Evolutionary conservation across 2,329 filamentous ascomycete genomes (phyloP).

Genomic region (Eutypella sp.): DNA sequence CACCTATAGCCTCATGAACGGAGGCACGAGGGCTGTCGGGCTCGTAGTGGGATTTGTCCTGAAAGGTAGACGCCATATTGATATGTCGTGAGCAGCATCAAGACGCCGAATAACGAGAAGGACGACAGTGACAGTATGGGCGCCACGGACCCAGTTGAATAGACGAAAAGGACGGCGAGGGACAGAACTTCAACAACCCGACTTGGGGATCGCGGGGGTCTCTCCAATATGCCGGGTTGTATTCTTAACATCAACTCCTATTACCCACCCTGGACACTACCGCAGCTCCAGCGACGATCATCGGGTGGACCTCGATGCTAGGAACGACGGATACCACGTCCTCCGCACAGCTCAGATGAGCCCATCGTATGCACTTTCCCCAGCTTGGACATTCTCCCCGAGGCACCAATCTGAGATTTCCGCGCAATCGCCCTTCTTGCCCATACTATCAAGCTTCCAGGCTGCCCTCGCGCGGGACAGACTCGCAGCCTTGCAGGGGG

Average conservation of each 20-base stretch:
- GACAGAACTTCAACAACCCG: constrained; percentile 6
- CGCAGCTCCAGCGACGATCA: no score
- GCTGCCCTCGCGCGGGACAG: no score
- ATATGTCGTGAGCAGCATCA: constrained; percentile 13
- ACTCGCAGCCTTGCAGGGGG: background rate
- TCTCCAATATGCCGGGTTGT: constrained; percentile 4
- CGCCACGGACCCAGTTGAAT: constrained; percentile 4
- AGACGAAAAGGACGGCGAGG: constrained; percentile 8
- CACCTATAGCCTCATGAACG: constrained; percentile 18
- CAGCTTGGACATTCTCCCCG: background rate
- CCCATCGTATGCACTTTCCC: no score
- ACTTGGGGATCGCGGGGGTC: constrained; percentile 6
- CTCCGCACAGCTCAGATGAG: no score
- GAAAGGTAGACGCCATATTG: constrained; percentile 23
- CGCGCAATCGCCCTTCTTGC: background rate
- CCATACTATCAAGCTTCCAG: background rate
- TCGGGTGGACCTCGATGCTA: background rate
- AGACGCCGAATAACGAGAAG: constrained; percentile 11
- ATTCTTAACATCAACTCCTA: background rate
- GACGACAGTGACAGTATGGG: constrained; percentile 7
- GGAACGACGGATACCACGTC: no score
- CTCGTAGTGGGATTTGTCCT: constrained; percentile 23
- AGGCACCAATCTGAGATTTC: no score
- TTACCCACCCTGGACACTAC: no score
- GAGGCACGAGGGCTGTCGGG: constrained; percentile 17